Base-by-base conservation (phyloP, 768 basidiomycete genomes). In the Tricholoma furcatifolium region DNA sequence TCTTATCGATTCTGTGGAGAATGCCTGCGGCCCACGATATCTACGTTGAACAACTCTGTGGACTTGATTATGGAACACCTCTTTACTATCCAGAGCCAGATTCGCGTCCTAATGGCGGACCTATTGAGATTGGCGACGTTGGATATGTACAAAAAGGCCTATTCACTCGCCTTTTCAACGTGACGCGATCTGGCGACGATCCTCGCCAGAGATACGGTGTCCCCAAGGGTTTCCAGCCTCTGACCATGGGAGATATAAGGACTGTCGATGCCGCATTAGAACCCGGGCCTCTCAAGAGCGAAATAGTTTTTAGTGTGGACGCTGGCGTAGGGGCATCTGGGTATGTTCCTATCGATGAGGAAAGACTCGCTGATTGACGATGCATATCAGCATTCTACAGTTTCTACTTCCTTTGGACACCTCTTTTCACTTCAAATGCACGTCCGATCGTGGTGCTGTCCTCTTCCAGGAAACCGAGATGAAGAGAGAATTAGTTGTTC, bases 11-110 rank as follows among this genome's bases (percentile, higher is more conserved):
- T n/a, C n/a, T n/a, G n/a, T n/a, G n/a, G n/a, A n/a, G n/a, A n/a
- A 56, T 59, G 58, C 51, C 51, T 11, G 48, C 55, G n/a, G 58
- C 58, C 12, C 41, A 55, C 18, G 55, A 59, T n/a, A 39, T 59
- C 12, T 59, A 55, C 36, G 20, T 40, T 6, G 54, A 56, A 12
- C 54, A 59, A 27, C 51, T 56, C 10, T 11, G 48, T 30, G 48
- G 43, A 31, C 48, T 56, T 6, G 51, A 44, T 42, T 27, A 47
- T 11, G 54, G 54, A 11, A 39, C 53, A 18, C 35, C 58, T 5
- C 54, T 59, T 11, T n/a, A n/a, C n/a, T n/a, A n/a, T n/a, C n/a
- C n/a, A n/a, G n/a, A n/a, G n/a, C n/a, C n/a, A n/a, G n/a, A n/a
- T n/a, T n/a, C n/a, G n/a, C n/a, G n/a, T n/a, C n/a, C n/a, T n/a